Conservation (phyloP, 129 eudicot species). For the Gnaphalium uliginosum region DNA sequence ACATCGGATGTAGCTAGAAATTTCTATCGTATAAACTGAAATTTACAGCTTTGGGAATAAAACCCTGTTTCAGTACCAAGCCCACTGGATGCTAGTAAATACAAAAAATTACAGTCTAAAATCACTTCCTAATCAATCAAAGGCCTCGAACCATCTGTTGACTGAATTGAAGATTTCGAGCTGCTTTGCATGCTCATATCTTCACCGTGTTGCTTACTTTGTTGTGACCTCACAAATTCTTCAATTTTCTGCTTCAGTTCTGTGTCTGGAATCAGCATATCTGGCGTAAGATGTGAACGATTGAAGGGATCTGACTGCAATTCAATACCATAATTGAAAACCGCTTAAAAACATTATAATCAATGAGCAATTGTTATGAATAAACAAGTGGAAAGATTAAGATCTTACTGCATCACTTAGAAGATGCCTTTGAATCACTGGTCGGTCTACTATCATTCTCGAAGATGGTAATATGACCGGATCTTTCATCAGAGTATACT, state of each 20-base stretch:
- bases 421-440: constrained; percentile 95
- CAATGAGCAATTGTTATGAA: not conserved
- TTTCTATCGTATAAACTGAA: constrained; percentile 16
- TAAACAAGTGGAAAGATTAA: constrained; percentile 7
- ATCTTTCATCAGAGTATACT: constrained; percentile 93
- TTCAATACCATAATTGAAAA: not conserved
- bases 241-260: constrained; percentile 82
- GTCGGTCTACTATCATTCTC: constrained; percentile 76
- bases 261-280: constrained; percentile 84
- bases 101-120: constrained; percentile 29
- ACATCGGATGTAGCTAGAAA: constrained; percentile 11
- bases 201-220: constrained; percentile 43
- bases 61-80: constrained; percentile 10
- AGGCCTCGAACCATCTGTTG: constrained; percentile 45
- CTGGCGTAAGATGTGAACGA: constrained; percentile 85
- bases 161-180: constrained; percentile 57
- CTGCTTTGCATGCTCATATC: constrained; percentile 43
- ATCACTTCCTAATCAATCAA: constrained; percentile 50
- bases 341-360: not conserved
- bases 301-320: constrained; percentile 94
- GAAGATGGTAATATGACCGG: constrained; percentile 96
- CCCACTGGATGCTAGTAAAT: constrained; percentile 17
- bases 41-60: constrained; percentile 8
- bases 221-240: constrained; percentile 66
- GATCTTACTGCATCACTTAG: constrained; percentile 67